phyloP scores from a whole-genome alignment of 179 eudicot genomes.

The Amaranthus tricolor region DNA sequence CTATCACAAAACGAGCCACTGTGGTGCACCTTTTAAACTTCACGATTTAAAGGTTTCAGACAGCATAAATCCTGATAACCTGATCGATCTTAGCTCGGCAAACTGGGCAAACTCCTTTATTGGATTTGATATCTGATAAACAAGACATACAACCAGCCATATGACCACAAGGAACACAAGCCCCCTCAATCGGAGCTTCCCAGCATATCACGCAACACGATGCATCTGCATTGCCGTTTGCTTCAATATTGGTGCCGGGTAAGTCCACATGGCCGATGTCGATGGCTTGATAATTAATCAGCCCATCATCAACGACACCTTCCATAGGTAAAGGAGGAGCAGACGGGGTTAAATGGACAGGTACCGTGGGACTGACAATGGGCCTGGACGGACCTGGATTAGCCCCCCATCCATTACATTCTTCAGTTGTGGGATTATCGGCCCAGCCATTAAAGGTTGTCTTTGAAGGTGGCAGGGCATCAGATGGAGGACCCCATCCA shows the following conservation, averaged over 20 bases:
- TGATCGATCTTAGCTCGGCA: slow-evolving; percentile 82
- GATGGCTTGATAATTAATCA: slow-evolving; percentile 65
- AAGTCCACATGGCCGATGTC: slow-evolving; percentile 43
- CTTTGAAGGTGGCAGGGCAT: slow-evolving; percentile 25
- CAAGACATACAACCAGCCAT: slow-evolving; percentile 98
- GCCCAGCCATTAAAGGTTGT: slow-evolving; percentile 40
- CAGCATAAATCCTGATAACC: slow-evolving; percentile 71
- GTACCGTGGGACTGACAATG: slow-evolving; percentile 12
- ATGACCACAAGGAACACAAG: slow-evolving; percentile 96
- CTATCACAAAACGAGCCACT: too few relatives aligned
- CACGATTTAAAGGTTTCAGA: slow-evolving; percentile 29
- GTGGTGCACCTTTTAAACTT: too few relatives aligned
- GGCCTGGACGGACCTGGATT: slow-evolving; percentile 21
- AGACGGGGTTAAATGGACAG: slow-evolving; percentile 45
- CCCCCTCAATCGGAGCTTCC: slow-evolving; percentile 88
- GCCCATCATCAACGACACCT: slow-evolving; percentile 36
- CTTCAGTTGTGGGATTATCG: slow-evolving; percentile 27
- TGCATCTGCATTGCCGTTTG: slow-evolving; percentile 29
- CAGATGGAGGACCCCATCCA: slow-evolving; percentile 29
- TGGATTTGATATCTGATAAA: slow-evolving; percentile 63
- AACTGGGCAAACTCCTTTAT: slow-evolving; percentile 82
- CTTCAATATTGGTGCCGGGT: slow-evolving; percentile 21
- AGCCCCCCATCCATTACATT: slow-evolving; percentile 39
- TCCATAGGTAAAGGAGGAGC: slow-evolving; percentile 50
- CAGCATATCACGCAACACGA: slow-evolving; percentile 77